Evolutionary conservation across 768 basidiomycete genomes (phyloP), one percentile per base, ranked within the genome.

Genomic region (Trametes villosa): DNA sequence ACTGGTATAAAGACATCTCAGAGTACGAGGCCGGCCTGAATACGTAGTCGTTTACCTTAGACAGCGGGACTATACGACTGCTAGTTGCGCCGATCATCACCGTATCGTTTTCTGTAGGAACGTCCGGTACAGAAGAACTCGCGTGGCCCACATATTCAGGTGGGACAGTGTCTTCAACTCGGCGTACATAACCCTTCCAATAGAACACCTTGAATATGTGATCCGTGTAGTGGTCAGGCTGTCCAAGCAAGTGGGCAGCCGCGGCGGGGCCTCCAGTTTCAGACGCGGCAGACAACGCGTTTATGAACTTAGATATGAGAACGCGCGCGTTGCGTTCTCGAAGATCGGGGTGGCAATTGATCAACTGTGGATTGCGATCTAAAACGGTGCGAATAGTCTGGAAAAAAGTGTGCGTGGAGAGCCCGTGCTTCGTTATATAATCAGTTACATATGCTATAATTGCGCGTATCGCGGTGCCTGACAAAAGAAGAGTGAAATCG

Each of bases 11-110:
- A 3, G 22, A 45, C 44, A 45, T 45, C 7, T 4, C 7, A 24
- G 20, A 22, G 8, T 7, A 26, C 24, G 8, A 6, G 24, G 9
- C 9, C 15, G 44, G 44, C 24, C 44, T 22, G 9, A 4, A 45
- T 4, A 45, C 44, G 15, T 45, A 45, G 44, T 45, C 44, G 24
- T 45, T 26, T 6, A 45, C 44, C 15, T 45, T 45, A 20, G 59
- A 57, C 66, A 67, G 72, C 71, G 77, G 8, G 57, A 63, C 3
- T 59, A 57, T 26, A 3, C 65, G 38, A 22, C 30, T 9, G 40
- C 33, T 44, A 63, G 50, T 42, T 65, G 24, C 45, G 62, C 54
- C 58, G 13, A 24, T 53, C 34, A 15, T 58, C 36, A 36, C 38
- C 38, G 15, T 54, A 34, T 24, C 8, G 17, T 9, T 11, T 6